Evolutionary conservation across 2,329 filamentous ascomycete genomes (phyloP).

Genomic region (Ophiostoma fasciatum): DNA sequence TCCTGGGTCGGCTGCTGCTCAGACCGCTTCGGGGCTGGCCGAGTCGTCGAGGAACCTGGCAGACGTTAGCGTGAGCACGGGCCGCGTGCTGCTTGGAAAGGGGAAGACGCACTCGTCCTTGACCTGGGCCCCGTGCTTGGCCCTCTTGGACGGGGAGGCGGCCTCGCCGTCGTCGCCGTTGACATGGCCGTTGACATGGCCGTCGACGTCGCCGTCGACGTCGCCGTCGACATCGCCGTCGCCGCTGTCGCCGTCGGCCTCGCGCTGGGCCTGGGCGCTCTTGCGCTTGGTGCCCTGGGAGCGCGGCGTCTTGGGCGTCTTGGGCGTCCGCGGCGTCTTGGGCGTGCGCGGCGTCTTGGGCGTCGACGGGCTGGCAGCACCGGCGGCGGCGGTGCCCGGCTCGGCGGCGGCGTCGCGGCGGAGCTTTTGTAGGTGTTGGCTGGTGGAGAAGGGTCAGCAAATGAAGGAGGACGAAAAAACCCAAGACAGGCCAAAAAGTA

Average conservation of each 20-base stretch:
- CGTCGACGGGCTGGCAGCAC: conserved; percentile 3
- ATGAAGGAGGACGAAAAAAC: not conserved
- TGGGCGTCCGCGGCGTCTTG: conserved; percentile 9
- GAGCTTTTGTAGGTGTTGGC: conserved; percentile 22
- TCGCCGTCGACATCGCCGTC: not conserved
- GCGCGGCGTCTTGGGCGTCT: conserved; percentile 4
- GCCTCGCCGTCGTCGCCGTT: too few relatives aligned
- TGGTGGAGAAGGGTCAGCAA: conserved; percentile 7
- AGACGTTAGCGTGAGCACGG: too few relatives aligned
- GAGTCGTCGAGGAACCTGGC: too few relatives aligned
- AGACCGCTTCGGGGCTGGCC: too few relatives aligned
- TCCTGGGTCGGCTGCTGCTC: too few relatives aligned
- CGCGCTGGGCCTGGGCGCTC: conserved; percentile 2
- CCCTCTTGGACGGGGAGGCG: too few relatives aligned
- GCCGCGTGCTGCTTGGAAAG: too few relatives aligned
- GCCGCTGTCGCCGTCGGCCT: not conserved
- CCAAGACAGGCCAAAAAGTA: conserved; percentile 8
- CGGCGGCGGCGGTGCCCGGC: conserved; percentile 2
- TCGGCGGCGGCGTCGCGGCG: conserved; percentile 16
- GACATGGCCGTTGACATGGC: too few relatives aligned
- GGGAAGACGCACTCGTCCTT: too few relatives aligned
- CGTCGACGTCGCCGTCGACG: too few relatives aligned
- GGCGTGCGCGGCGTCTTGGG: conserved; percentile 6
- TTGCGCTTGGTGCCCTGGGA: conserved; percentile 9
- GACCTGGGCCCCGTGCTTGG: too few relatives aligned